Percentiles rank a stretch among this genome's conserved stretches.
Evolutionary conservation across 495 filamentous ascomycete genomes (phyloP).

Genomic region (Aspergillus incahuasiensis): DNA sequence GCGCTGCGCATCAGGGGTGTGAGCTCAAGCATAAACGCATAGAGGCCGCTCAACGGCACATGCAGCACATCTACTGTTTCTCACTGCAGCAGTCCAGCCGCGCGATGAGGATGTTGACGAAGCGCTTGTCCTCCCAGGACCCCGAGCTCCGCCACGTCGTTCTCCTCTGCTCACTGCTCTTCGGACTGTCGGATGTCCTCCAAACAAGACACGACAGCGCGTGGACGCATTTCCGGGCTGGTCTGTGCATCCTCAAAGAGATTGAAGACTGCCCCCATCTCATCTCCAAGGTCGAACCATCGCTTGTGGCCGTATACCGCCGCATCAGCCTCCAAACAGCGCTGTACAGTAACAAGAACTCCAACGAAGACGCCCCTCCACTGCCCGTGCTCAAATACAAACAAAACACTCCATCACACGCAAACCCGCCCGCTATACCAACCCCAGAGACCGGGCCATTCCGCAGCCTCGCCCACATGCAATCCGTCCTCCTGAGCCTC

Average conservation of each 20-base stretch:
- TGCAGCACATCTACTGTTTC: background rate
- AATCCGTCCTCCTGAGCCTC: background rate
- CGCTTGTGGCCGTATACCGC: background rate
- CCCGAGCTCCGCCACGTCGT: background rate
- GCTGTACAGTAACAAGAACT: background rate
- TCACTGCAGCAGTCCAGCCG: background rate
- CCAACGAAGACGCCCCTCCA: background rate
- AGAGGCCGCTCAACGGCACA: too few species aligned
- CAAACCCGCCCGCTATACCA: too few species aligned
- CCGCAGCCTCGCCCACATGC: background rate
- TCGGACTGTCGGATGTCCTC: background rate
- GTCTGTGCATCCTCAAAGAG: background rate
- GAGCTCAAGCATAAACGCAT: background rate
- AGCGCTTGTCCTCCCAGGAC: background rate
- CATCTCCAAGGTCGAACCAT: background rate
- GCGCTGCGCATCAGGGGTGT: too few species aligned
- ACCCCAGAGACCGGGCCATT: background rate
- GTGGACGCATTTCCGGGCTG: background rate
- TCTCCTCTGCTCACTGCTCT: background rate
- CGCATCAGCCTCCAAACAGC: background rate
- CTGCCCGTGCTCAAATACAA: background rate
- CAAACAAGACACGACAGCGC: background rate
- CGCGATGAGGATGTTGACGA: background rate
- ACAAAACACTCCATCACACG: too few species aligned
- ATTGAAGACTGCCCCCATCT: background rate